A percentile compares a stretch with the other conserved stretches of the same genome.
phyloP scores from a whole-genome alignment of 192 early-diverging fungal species.

The Umbelopsis vinacea region DNA sequence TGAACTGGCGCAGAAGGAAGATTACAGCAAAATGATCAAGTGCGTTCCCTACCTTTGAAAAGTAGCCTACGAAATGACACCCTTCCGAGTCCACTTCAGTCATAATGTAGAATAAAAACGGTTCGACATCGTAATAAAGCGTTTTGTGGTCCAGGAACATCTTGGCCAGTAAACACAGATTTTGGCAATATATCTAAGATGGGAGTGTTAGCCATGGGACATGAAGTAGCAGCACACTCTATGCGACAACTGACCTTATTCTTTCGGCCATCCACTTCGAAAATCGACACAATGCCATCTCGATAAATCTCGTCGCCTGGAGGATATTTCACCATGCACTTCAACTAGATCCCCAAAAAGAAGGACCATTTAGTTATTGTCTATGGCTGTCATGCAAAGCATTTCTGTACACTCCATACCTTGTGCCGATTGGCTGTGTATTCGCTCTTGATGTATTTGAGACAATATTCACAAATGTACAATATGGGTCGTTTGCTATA shows the following conservation, averaged over 20 bases:
- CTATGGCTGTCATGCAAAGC: too few relatives aligned
- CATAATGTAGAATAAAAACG: constrained; percentile 97
- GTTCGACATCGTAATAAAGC: constrained; percentile 96
- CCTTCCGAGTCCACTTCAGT: constrained; percentile 77
- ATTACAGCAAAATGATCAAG: too few relatives aligned
- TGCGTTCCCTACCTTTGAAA: constrained; percentile 73
- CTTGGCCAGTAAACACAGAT: constrained; percentile 94
- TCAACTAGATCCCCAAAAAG: too few relatives aligned
- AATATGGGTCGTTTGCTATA: constrained; percentile 80
- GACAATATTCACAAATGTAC: constrained; percentile 95
- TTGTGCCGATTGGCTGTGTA: constrained; percentile 84
- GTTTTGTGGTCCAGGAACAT: constrained; percentile 98
- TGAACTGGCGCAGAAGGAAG: not conserved
- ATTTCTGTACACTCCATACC: constrained; percentile 30
- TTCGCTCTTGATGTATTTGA: constrained; percentile 96
- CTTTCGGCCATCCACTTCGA: constrained; percentile 96
- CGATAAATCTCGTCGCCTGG: constrained; percentile 98
- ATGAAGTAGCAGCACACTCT: not conserved
- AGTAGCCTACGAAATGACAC: constrained; percentile 98
- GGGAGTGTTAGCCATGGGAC: not conserved
- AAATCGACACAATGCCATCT: constrained; percentile 85
- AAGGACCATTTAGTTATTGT: not conserved
- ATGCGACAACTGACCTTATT: constrained; percentile 68
- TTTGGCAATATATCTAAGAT: constrained; percentile 89
- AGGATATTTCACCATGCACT: constrained; percentile 80